Conservation (phyloP, 1,284 basidiomycete genomes). For the Fomitopsis pinicola region DNA sequence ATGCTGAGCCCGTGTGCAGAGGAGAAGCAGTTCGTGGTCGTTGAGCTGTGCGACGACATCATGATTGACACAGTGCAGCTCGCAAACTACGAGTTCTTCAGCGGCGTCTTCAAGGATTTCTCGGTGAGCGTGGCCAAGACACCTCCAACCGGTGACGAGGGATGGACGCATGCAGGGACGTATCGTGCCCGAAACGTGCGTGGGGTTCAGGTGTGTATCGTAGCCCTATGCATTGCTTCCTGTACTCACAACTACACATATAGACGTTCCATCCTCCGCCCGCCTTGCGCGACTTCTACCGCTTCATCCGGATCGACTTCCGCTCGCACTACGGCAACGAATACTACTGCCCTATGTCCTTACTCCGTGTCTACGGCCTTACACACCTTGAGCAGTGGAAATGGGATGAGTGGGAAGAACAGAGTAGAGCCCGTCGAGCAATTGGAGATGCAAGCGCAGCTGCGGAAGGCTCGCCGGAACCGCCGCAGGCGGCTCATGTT, state of each 20-base stretch:
- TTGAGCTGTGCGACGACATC: constrained; percentile 98
- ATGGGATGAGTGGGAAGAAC: constrained; percentile 77
- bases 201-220: constrained; percentile 79
- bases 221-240: not conserved
- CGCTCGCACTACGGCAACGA: constrained; percentile 92
- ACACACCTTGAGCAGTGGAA: constrained; percentile 97
- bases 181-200: constrained; percentile 88
- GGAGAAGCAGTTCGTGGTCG: constrained; percentile 80
- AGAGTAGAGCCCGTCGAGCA: constrained; percentile 45
- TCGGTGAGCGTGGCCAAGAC: constrained; percentile 82
- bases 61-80: constrained; percentile 94
- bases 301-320: constrained; percentile 94
- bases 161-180: constrained; percentile 69
- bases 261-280: constrained; percentile 77
- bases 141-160: constrained; percentile 57
- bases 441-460: constrained; percentile 19
- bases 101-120: constrained; percentile 93
- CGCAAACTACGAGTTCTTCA: constrained; percentile 98
- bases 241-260: not conserved
- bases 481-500: constrained; percentile 13
- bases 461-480: constrained; percentile 20
- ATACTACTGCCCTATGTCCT: constrained; percentile 93
- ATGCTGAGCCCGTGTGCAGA: constrained; percentile 93
- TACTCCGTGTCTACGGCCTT: constrained; percentile 92
- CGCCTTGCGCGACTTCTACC: constrained; percentile 78